Base-by-base conservation (phyloP, 78 protist species). In the Guillardia theta region DNA sequence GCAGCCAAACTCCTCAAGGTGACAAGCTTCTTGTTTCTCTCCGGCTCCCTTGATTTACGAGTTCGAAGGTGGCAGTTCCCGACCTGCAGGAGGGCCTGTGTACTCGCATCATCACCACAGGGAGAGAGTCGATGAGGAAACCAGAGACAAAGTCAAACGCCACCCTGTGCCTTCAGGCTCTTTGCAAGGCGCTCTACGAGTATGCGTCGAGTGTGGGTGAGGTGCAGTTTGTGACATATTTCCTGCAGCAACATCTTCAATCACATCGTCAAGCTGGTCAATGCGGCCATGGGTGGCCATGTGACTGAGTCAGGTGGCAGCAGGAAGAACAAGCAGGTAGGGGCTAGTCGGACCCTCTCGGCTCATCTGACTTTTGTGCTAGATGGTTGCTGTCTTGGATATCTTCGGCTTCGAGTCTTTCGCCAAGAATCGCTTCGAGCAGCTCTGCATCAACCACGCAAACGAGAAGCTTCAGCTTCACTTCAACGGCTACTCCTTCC, bases 341-440 rank as follows among this genome's bases (percentile, higher is more conserved):
- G n/a, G n/a, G n/a, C n/a, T n/a, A n/a, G n/a, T n/a, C n/a, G n/a
- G n/a, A n/a, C n/a, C n/a, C n/a, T n/a, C n/a, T n/a, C n/a, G n/a
- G n/a, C n/a, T n/a, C n/a, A n/a, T n/a, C n/a, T n/a, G n/a, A n/a
- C n/a, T n/a, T n/a, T n/a, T n/a, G 46, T 92, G 58, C 58, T n/a
- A n/a, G n/a, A n/a, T n/a, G 41, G 43, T 88, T 19, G 18, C 90
- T 0, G 90, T 98, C 37, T 95, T 98, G 15, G 99, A 98, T 94
- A 98, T 98, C 77, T 98, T 96, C 70, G 99, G 99, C 37, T 98
- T 98, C 88, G 99, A 98, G 95, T 93, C 96, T 93, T 97, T 98
- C 94, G 50, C 15, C 33, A 48, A 44, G 50, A 78, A 78, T 30
- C 90, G 90, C 37, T 97, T 97, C 93, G 99, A 98, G 95, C 98